phyloP scores from a whole-genome alignment of 768 basidiomycete genomes.

The Psilocybe sp. region DNA sequence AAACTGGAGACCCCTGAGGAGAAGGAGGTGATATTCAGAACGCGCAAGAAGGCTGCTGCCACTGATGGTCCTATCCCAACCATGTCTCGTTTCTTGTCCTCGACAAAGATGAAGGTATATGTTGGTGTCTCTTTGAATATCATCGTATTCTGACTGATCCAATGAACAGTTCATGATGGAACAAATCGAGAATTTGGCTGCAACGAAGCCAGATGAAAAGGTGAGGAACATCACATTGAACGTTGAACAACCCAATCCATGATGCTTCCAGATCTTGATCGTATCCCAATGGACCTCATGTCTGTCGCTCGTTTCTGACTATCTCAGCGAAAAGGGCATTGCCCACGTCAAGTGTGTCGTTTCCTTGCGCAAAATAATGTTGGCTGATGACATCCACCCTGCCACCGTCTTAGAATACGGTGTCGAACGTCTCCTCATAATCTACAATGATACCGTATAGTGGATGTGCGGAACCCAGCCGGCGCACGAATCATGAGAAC shows the following conservation, averaged over 20 bases:
- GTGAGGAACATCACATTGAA: too few species aligned
- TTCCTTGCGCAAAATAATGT: neutral
- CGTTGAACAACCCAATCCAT: too few species aligned
- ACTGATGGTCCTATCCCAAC: constrained; percentile 35
- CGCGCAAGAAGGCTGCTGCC: constrained; percentile 20
- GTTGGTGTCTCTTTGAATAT: neutral
- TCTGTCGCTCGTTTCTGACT: constrained; percentile 60
- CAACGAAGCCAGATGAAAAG: constrained; percentile 58
- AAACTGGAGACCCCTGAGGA: constrained; percentile 40
- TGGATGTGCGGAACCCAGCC: too few species aligned
- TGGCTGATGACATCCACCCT: neutral
- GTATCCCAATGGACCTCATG: constrained; percentile 73
- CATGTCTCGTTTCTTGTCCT: constrained; percentile 59
- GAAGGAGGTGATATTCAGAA: constrained; percentile 39
- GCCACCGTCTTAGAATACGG: too few species aligned
- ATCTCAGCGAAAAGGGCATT: constrained; percentile 49
- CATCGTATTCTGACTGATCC: neutral
- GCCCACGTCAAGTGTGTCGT: constrained; percentile 51
- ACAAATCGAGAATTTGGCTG: constrained; percentile 40
- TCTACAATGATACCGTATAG: too few species aligned
- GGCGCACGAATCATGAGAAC: too few species aligned
- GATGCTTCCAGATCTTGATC: constrained; percentile 45
- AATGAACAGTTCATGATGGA: constrained; percentile 56
- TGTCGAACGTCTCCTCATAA: too few species aligned
- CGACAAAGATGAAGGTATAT: constrained; percentile 71